Percentiles rank a stretch among this genome's conserved stretches.
Conservation (phyloP, 2,329 filamentous ascomycete species). For the Periconia macrospinosa region DNA sequence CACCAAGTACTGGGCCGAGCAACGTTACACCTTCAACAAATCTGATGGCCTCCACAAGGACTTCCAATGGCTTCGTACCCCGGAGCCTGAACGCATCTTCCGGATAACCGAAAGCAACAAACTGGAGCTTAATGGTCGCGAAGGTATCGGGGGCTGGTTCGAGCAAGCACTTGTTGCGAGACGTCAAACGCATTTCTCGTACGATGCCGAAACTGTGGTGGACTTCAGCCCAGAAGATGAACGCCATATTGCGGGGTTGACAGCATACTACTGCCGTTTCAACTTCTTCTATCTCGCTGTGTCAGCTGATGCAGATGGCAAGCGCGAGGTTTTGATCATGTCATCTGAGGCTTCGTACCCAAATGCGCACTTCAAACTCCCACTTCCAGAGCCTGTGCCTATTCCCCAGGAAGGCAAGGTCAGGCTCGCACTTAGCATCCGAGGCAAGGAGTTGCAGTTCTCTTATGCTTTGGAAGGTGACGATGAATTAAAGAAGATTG, state of each 20-base stretch:
- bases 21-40: conserved; percentile 52
- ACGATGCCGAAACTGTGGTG: conserved; percentile 60
- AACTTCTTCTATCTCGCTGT: conserved; percentile 68
- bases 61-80: conserved; percentile 61
- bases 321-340: conserved; percentile 61
- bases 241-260: conserved; percentile 63
- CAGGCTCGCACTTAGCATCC: conserved; percentile 54
- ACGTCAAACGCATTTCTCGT: conserved; percentile 62
- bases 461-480: conserved; percentile 56
- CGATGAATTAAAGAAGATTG: conserved; percentile 51
- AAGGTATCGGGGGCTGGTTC: conserved; percentile 52
- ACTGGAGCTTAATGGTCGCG: conserved; percentile 58
- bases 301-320: conserved; percentile 58
- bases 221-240: conserved; percentile 60
- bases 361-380: conserved; percentile 50
- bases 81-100: conserved; percentile 51
- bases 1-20: conserved; percentile 43
- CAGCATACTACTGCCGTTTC: conserved; percentile 65
- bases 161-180: conserved; percentile 59
- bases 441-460: conserved; percentile 59
- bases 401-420: conserved; percentile 61
- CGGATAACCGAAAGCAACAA: conserved; percentile 44
- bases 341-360: conserved; percentile 61
- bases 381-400: conserved; percentile 47
- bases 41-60: conserved; percentile 53